These are phyloP conservation scores for Phytophthora crassamura DNA, from an alignment of 352 stramenopile genomes.

Conservation along the genomic window DNA sequence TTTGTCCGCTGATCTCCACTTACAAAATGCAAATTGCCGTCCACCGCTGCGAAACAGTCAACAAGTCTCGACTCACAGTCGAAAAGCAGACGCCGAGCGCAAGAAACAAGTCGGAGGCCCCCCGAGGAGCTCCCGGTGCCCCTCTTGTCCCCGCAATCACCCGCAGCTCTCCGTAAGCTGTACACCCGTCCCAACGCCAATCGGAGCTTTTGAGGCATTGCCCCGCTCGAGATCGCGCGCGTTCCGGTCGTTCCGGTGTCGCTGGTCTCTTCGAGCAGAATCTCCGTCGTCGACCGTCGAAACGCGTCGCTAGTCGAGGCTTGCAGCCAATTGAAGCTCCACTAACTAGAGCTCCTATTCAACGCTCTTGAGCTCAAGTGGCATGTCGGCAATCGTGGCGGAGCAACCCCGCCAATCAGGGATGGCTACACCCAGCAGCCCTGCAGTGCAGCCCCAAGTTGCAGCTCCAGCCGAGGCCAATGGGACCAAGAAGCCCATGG, in stretches of 20 bases:
- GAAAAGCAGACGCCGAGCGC: slow-evolving; percentile 38
- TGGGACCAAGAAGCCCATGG: slow-evolving; percentile 15
- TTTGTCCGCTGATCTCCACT: too few species aligned
- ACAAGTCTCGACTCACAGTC: slow-evolving; percentile 30
- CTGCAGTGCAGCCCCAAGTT: slow-evolving; percentile 17
- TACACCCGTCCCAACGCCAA: slow-evolving; percentile 13
- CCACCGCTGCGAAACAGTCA: slow-evolving; percentile 30
- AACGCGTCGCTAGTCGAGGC: slow-evolving; percentile 2
- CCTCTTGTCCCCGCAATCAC: slow-evolving; percentile 18
- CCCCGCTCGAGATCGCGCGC: slow-evolving; percentile 12
- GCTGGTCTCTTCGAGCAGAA: slow-evolving; percentile 18
- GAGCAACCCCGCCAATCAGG: slow-evolving; percentile 34
- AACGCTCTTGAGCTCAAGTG: not conserved
- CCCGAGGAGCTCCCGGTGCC: slow-evolving; percentile 15
- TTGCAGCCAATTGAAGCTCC: slow-evolving; percentile 11
- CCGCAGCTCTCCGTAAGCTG: not conserved
- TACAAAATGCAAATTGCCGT: slow-evolving; percentile 9
- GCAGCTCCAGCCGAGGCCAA: slow-evolving; percentile 5
- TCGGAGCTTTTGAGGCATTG: slow-evolving; percentile 31
- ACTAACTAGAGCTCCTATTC: not conserved
- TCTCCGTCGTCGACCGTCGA: slow-evolving; percentile 19
- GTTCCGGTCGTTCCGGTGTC: slow-evolving; percentile 15
- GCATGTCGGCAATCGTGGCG: slow-evolving; percentile 42
- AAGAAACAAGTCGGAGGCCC: slow-evolving; percentile 26
- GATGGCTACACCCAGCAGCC: slow-evolving; percentile 32